Evolutionary conservation across 2,329 filamentous ascomycete species (phyloP).

Genomic region (Aspergillus pseudotamarii): DNA sequence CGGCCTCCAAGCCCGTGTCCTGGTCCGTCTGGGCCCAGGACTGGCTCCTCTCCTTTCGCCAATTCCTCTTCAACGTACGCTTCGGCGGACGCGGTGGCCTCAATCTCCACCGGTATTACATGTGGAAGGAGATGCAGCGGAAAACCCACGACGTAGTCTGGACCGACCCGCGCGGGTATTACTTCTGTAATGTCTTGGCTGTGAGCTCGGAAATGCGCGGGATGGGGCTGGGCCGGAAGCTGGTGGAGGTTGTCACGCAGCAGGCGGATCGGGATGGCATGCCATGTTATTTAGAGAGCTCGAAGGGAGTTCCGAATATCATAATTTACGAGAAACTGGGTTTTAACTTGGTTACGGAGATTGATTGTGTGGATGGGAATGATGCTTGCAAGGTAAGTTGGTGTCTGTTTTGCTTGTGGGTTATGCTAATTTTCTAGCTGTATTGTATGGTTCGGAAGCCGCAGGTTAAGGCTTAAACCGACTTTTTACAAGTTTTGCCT

Average conservation of each 20-base stretch:
- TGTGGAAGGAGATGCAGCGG: slow-evolving; percentile 70
- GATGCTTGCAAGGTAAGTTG: slow-evolving; percentile 54
- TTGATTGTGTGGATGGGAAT: slow-evolving; percentile 67
- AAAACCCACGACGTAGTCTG: slow-evolving; percentile 65
- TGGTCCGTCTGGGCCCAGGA: slow-evolving; percentile 66
- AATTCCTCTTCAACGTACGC: slow-evolving; percentile 68
- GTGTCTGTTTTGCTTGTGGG: background rate
- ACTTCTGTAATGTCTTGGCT: slow-evolving; percentile 76
- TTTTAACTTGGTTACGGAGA: slow-evolving; percentile 65
- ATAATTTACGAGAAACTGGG: slow-evolving; percentile 72
- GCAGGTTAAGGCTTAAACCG: slow-evolving; percentile 14
- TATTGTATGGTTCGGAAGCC: slow-evolving; percentile 29
- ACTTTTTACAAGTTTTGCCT: background rate
- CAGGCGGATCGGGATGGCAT: slow-evolving; percentile 66
- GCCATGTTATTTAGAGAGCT: slow-evolving; percentile 72
- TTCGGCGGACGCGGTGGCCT: slow-evolving; percentile 68
- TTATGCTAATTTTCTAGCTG: slow-evolving; percentile 17
- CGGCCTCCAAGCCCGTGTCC: slow-evolving; percentile 50
- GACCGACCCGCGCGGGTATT: slow-evolving; percentile 69
- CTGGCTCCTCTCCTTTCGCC: slow-evolving; percentile 68
- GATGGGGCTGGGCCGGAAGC: slow-evolving; percentile 64
- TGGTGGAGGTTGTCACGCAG: slow-evolving; percentile 66
- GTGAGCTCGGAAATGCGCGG: slow-evolving; percentile 68
- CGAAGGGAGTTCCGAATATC: slow-evolving; percentile 68
- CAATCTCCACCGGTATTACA: slow-evolving; percentile 67